A percentile compares a stretch with the other conserved stretches of the same genome.
Conservation (phyloP, 805 yeast species). For the Wickerhamiella cacticola region DNA sequence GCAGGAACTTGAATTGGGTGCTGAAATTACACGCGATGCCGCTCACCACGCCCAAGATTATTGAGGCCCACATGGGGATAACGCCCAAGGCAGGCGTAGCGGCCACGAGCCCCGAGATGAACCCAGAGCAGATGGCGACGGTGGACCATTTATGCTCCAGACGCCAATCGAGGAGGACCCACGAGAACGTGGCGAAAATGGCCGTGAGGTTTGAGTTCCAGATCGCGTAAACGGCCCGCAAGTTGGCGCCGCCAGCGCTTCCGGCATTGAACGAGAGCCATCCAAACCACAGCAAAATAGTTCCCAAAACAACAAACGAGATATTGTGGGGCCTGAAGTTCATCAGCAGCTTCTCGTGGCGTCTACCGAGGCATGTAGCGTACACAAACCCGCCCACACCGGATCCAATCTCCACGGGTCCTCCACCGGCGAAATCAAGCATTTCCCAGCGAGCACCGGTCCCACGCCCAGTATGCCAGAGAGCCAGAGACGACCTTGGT, state of each 20-base stretch:
- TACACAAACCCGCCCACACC: constrained; percentile 81
- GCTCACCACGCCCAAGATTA: constrained; percentile 66
- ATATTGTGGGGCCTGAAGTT: constrained; percentile 94
- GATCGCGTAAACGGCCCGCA: constrained; percentile 78
- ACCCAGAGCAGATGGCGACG: constrained; percentile 90
- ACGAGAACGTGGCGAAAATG: constrained; percentile 77
- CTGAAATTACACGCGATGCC: constrained; percentile 82
- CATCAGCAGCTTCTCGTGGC: constrained; percentile 62
- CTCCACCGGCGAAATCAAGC: constrained; percentile 95
- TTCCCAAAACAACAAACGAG: constrained; percentile 80
- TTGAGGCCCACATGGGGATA: constrained; percentile 85
- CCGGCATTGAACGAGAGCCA: constrained; percentile 96
- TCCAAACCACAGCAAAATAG: constrained; percentile 79
- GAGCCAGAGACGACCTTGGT: constrained; percentile 73
- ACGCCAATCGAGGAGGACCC: constrained; percentile 85
- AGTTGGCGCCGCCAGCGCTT: constrained; percentile 67
- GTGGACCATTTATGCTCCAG: constrained; percentile 85
- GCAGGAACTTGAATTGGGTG: constrained; percentile 71
- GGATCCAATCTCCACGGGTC: constrained; percentile 86
- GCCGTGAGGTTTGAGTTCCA: constrained; percentile 88
- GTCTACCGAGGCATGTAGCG: constrained; percentile 42
- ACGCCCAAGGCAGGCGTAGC: constrained; percentile 93
- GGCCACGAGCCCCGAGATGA: constrained; percentile 90
- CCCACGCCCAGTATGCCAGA: constrained; percentile 94
- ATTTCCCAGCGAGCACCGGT: constrained; percentile 75